Evolutionary conservation across 1,284 basidiomycete species (phyloP), one percentile per base, ranked within the genome.

Genomic region (Malassezia nana): DNA sequence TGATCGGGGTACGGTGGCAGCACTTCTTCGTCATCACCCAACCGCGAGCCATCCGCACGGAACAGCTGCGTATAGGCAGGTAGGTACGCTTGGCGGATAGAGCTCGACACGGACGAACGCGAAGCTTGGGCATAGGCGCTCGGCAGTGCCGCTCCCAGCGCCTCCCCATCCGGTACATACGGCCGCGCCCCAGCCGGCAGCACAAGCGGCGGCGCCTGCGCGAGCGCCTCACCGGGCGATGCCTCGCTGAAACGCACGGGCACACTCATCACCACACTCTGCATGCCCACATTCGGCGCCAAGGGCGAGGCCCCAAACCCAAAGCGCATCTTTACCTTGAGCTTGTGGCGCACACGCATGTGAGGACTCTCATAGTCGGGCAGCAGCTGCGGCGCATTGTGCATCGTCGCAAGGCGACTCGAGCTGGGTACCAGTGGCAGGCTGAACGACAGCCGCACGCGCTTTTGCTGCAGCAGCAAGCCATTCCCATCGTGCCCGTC

Each of bases 1-100:
- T 40, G 39, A 1, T 46, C 66, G 0, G 67, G 67, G 41, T 72
- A 74, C 20, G 61, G 61, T n/a, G 71, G 71, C 28, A 74, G 58
- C 35, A 69, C 67, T 30, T 74, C 71, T 8, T 64, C 65, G 22
- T 72, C 69, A 39, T 74, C 70, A 4, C 63, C 69, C 32, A 74
- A 58, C 5, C 71, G 59, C 20, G 71, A 72, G 32, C 71, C 71
- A 22, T 74, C 71, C 42, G 72, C 71, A 13, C 69, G 59, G 62
- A 74, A 74, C 5, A 74, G 58, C 47, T 74, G 71, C 12, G 68
- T 64, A 49, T 74, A 74, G 0, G 69, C 69, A 10, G 71, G 71
- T 33, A 74, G 54, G 28, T 69, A 46, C 15, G 68, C 35, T 4
- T 38, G 35, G 35, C 20, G 16, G 16, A 10, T 10, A 65, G 46